Evolutionary conservation across 345 rosid species (phyloP).

Genomic region (Gossypioides kirkii): DNA sequence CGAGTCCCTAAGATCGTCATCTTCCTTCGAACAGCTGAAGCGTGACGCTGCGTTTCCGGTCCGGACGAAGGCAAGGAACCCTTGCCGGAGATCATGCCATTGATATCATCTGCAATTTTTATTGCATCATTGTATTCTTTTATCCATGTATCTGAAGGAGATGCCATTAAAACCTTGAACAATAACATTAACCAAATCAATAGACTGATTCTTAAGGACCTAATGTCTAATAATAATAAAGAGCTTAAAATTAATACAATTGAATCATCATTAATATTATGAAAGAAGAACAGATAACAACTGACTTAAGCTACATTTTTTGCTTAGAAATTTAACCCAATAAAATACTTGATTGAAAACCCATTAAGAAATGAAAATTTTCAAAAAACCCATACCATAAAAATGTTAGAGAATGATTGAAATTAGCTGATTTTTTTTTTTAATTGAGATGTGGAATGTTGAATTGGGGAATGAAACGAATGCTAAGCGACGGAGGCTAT

Average conservation of each 20-base stretch:
- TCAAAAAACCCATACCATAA: neutral
- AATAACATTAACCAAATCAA: slow-evolving; percentile 8
- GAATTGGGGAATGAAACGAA: neutral
- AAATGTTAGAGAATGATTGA: neutral
- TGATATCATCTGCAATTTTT: slow-evolving; percentile 71
- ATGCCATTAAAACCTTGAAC: slow-evolving; percentile 46
- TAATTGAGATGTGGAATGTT: neutral
- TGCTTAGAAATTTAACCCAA: neutral
- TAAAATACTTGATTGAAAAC: neutral
- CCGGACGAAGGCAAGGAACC: slow-evolving; percentile 47
- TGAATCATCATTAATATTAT: neutral
- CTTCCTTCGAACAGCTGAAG: slow-evolving; percentile 80
- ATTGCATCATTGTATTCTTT: slow-evolving; percentile 72
- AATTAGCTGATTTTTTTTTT: too few relatives aligned
- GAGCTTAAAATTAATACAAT: neutral
- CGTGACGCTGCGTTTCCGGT: slow-evolving; percentile 81
- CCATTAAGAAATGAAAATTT: neutral
- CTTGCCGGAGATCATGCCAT: slow-evolving; percentile 73
- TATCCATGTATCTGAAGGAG: slow-evolving; percentile 73
- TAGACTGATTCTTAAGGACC: neutral
- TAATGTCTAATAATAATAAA: neutral
- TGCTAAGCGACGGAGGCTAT: neutral
- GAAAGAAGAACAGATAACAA: neutral
- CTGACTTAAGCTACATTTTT: neutral
- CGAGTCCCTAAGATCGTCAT: slow-evolving; percentile 78